Base-by-base conservation (phyloP, 2,329 filamentous ascomycete species). In the Penicillium sp. region DNA sequence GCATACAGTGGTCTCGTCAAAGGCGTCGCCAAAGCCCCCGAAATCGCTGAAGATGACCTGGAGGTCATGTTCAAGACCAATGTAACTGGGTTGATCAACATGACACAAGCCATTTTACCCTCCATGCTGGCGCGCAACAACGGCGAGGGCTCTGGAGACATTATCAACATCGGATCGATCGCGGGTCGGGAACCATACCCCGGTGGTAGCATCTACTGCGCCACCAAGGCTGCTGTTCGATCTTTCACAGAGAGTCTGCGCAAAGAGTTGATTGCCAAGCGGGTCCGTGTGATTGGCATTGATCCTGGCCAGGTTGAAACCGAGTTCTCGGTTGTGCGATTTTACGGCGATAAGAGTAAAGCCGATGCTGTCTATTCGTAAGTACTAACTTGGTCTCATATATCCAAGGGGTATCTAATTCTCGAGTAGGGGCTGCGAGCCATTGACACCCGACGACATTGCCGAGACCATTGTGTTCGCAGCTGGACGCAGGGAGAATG, bases 251-350 rank as follows among this genome's bases (percentile, higher is more conserved):
- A 96, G 52, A 82, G 88, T 8, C 75, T 97, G 71, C 82, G 92
- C 62, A 90, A 87, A 71, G 92, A 97, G 76, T 81, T 95, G 55
- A 88, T 97, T 62, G 81, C 88, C 6, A 90, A 88, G 18, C 81
- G 89, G 51, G 90, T 96, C 58, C 80, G 92, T 52, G 81, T 96
- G 57, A 96, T 96, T 58, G 89, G 90, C 73, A 82, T 97, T 66
- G 92, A 96, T 67, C 92, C 92, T 0, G 92, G 92, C 22, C 92
- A 96, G 76, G 92, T 96, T 43, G 91, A 96, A 81, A 96, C 92
- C 42, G 90, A 97, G 71, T 96, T 97, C 75, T 93, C 89, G 2
- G 80, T 96, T 18, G 89, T 96, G 40, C 82, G 92, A 57, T 96
- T 94, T 73, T 87, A 90, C 59, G 92, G 92, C 4, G 92, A 97